Evolutionary conservation across 768 basidiomycete species (phyloP), one percentile per base, ranked within the genome.

Genomic region (Boletus vermiculosoides): DNA sequence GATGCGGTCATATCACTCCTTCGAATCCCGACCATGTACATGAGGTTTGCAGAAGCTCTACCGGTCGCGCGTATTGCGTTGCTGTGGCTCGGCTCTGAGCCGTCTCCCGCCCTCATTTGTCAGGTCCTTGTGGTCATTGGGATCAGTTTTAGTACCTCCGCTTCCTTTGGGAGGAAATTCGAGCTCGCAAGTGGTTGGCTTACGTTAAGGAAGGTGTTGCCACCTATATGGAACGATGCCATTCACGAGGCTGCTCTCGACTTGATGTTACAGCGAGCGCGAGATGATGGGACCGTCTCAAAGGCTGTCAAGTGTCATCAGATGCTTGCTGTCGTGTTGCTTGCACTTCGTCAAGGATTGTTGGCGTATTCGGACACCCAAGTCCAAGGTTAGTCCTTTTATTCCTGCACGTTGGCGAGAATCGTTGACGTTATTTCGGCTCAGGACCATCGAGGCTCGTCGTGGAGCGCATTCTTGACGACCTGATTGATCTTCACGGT

Each of bases 141-240:
- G 2, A 75, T 86, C 52, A 80, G 85, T 56, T 75, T 87, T 30
- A 72, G 71, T 16, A 70, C 77, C 30, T 84, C 85, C 0, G 66
- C 79, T 11, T 81, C 85, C 2, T 97, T 94, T 74, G 80, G 75
- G 45, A 78, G 87, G 54, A 93, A 90, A 63, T 93, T 96, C 62
- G 94, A 95, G 68, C 75, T 89, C 1, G 85, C 90, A 37, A 87
- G 86, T 51, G 94, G 94, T 10, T 96, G 93, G 88, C 84, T 78
- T 45, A 77, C 88, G 3, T 68, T 96, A 36, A 87, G 85, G 67
- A 78, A 78, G 4, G 80, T 87, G 28, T 65, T 95, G 20, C 89
- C 92, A 0, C 63, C 69, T 22, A 75, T 78, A 45, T 96, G 94
- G 94, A 80, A 87, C 60, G 68, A 73, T 9, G 76, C 70, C 18